Base-by-base conservation (phyloP, 129 eudicot genomes). In the Flaveria linearis region DNA sequence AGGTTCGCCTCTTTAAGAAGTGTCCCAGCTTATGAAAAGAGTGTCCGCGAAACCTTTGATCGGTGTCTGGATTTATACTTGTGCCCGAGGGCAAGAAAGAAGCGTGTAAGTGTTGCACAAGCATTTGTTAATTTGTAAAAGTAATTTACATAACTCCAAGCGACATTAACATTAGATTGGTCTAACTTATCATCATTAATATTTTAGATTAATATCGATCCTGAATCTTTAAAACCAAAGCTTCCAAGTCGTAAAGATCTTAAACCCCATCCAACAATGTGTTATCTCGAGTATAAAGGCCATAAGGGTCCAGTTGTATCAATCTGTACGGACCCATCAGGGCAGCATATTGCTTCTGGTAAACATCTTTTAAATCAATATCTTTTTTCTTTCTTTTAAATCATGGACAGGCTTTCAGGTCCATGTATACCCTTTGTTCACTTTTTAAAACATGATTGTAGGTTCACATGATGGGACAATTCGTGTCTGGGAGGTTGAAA, bases 281-380 rank as follows among this genome's bases (percentile, higher is more conserved):
- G 97, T 81, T 91, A 91, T 79, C 89, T 95, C 0, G 99, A 95
- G 92, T 95, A 91, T 74, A 89, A 81, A 82, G 99, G 99, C 73
- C 99, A 95, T 68, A 80, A 71, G n/a, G 96, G 91, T 72, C 89
- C 99, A 50, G 97, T 95, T 26, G 47, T 78, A 77, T 91, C 97
- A 58, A 88, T 95, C 56, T 87, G 92, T 65, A 84, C 92, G 0
- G 92, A 91, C 49, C 63, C 92, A 22, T 80, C 96, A 2, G 99
- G 97, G 43, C 92, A 95, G 78, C 88, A 96, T 88, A 89, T 95
- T 86, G 99, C 97, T 70, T 95, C 99, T 80, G 99, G 99, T 95
- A 80, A 80, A 5, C 30, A 46, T 61, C 16, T 39, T 36, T 5
- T 5, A 20, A 2, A 18, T 28, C 4, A 80, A 33, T 12, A 16